Conservation (phyloP, 306 rosid genomes). For the Cyclanthera cordifolia region DNA sequence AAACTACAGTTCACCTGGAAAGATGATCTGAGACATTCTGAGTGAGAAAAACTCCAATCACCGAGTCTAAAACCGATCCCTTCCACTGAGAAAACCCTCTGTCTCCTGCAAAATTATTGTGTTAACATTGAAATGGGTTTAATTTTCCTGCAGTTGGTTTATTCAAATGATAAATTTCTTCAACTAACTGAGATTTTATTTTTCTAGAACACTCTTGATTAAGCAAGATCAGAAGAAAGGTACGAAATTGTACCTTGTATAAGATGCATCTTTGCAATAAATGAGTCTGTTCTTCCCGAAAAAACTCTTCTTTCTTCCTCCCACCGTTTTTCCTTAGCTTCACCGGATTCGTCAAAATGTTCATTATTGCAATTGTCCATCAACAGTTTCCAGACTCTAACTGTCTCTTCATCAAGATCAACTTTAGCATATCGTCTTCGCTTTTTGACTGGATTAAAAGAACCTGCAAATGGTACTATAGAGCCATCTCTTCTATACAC, state of each 20-base stretch:
- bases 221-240: neutral
- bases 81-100: constrained; percentile 37
- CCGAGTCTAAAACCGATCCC: constrained; percentile 47
- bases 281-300: constrained; percentile 15
- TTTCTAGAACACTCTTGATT: neutral
- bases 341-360: constrained; percentile 61
- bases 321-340: constrained; percentile 22
- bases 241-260: constrained; percentile 22
- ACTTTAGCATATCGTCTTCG: constrained; percentile 64
- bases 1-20: constrained; percentile 33
- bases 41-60: constrained; percentile 42
- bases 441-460: constrained; percentile 40
- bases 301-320: constrained; percentile 25
- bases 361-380: constrained; percentile 58
- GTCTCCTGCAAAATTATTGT: constrained; percentile 25
- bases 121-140: neutral
- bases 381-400: constrained; percentile 83
- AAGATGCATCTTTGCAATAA: constrained; percentile 23
- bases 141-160: neutral
- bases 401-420: constrained; percentile 80
- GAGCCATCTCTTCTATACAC: constrained; percentile 37
- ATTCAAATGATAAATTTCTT: neutral
- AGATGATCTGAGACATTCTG: constrained; percentile 45
- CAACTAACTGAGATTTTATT: neutral
- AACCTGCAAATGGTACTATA: constrained; percentile 39